Percentiles rank a stretch among this genome's conserved stretches.
phyloP scores from a whole-genome alignment of 2,329 filamentous ascomycete genomes.

The Bipolaris oryzae region DNA sequence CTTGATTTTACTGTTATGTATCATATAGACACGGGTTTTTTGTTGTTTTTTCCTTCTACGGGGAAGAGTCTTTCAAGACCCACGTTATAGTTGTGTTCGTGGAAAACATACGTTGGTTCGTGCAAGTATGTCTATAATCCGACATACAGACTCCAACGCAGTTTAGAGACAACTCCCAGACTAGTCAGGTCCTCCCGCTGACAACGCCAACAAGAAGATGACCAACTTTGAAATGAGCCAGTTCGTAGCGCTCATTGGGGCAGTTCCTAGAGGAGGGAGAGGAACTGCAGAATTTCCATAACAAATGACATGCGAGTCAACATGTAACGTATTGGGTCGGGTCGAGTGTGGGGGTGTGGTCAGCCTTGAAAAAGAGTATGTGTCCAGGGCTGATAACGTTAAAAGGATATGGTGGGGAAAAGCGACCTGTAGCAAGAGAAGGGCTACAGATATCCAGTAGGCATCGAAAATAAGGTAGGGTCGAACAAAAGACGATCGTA shows the following conservation, averaged over 20 bases:
- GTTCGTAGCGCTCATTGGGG: slow-evolving; percentile 28
- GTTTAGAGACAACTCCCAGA: slow-evolving; percentile 22
- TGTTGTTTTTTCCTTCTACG: slow-evolving; percentile 27
- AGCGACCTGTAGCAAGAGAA: slow-evolving; percentile 7
- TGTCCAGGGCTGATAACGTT: slow-evolving; percentile 3
- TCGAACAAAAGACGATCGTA: slow-evolving; percentile 14
- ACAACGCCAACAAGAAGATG: slow-evolving; percentile 27
- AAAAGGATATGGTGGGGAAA: not conserved
- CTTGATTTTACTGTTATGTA: slow-evolving; percentile 21
- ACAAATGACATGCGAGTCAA: slow-evolving; percentile 6
- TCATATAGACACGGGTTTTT: slow-evolving; percentile 14
- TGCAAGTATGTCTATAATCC: not conserved
- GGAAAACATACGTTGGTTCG: not conserved
- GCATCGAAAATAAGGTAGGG: slow-evolving; percentile 15
- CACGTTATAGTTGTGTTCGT: not conserved
- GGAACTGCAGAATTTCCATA: slow-evolving; percentile 21
- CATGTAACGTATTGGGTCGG: slow-evolving; percentile 8
- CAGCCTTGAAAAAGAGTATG: not conserved
- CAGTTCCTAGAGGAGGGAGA: slow-evolving; percentile 32
- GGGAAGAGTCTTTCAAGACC: slow-evolving; percentile 9
- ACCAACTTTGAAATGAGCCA: slow-evolving; percentile 41
- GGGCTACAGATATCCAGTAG: slow-evolving; percentile 20
- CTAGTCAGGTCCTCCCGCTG: slow-evolving; percentile 34
- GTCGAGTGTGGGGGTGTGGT: slow-evolving; percentile 8
- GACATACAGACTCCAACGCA: not conserved